phyloP scores from a whole-genome alignment of 257 asterid species.

The Nicotiana attenuata region DNA sequence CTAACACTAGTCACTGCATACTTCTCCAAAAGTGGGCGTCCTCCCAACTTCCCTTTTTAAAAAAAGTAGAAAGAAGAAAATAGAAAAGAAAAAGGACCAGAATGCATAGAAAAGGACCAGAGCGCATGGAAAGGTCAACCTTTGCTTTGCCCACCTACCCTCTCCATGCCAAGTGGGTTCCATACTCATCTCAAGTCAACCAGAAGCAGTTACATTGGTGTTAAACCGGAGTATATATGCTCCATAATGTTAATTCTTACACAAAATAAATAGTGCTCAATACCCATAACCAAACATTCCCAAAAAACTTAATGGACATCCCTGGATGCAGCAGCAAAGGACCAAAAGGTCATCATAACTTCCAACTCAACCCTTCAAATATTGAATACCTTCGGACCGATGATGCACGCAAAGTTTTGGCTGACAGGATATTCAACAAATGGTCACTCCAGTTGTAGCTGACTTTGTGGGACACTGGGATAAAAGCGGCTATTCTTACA shows the following conservation, averaged over 20 bases:
- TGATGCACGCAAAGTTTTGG: background rate
- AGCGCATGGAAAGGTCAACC: background rate
- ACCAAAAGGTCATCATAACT: background rate
- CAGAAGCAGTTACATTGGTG: background rate
- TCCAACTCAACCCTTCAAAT: background rate
- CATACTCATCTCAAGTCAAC: background rate
- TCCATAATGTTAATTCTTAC: background rate
- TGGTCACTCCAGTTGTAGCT: background rate
- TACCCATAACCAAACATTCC: background rate
- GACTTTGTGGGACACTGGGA: background rate
- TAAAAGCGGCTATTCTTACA: background rate
- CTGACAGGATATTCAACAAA: background rate
- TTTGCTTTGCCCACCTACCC: background rate
- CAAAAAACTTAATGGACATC: background rate
- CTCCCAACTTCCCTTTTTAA: background rate
- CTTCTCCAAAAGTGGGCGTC: background rate
- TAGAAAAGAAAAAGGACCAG: background rate
- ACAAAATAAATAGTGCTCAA: background rate
- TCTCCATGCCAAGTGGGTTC: background rate
- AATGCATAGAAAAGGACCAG: background rate
- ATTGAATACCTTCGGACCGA: background rate
- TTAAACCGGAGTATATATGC: background rate
- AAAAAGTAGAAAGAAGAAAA: background rate
- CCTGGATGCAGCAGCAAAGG: background rate
- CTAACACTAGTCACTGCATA: background rate